Conservation (phyloP, 768 basidiomycete genomes). For the Lanmaoa rubissima region DNA sequence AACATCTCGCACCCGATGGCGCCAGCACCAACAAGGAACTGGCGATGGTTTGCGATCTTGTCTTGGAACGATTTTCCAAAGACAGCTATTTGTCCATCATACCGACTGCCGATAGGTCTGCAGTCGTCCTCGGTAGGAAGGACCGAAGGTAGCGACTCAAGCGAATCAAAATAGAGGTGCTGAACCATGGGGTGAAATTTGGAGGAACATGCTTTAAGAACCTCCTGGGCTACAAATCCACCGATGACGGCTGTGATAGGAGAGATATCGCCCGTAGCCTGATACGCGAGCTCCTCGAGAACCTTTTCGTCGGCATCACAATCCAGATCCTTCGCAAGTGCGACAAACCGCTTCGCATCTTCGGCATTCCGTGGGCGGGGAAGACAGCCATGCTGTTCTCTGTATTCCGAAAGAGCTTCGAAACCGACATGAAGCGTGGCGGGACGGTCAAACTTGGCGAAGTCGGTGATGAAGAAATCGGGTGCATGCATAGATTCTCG, state of each 20-base stretch:
- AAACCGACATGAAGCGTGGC: slow-evolving; percentile 89
- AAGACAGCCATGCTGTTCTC: slow-evolving; percentile 57
- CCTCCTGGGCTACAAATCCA: slow-evolving; percentile 97
- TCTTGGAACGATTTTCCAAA: slow-evolving; percentile 93
- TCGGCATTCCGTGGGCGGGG: slow-evolving; percentile 80
- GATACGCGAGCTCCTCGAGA: slow-evolving; percentile 82
- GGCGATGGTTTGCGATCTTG: slow-evolving; percentile 83
- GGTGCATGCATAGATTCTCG: slow-evolving; percentile 79
- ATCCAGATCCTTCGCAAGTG: slow-evolving; percentile 76
- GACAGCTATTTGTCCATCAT: slow-evolving; percentile 94
- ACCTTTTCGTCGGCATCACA: slow-evolving; percentile 77
- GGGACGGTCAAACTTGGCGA: slow-evolving; percentile 95
- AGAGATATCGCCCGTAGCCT: slow-evolving; percentile 86
- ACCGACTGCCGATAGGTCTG: slow-evolving; percentile 77
- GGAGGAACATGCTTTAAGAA: slow-evolving; percentile 93
- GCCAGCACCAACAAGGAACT: slow-evolving; percentile 98
- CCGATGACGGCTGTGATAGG: slow-evolving; percentile 93
- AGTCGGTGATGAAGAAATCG: slow-evolving; percentile 93
- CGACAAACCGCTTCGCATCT: slow-evolving; percentile 73
- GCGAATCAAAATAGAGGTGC: slow-evolving; percentile 94
- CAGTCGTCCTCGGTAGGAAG: slow-evolving; percentile 82
- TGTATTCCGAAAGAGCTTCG: slow-evolving; percentile 86
- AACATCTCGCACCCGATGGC: slow-evolving; percentile 99
- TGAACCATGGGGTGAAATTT: slow-evolving; percentile 98
- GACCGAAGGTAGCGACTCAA: slow-evolving; percentile 82